Percentiles rank a stretch among this genome's conserved stretches.
Evolutionary conservation across 768 basidiomycete genomes (phyloP).

Genomic region (Clathrus columnatus): DNA sequence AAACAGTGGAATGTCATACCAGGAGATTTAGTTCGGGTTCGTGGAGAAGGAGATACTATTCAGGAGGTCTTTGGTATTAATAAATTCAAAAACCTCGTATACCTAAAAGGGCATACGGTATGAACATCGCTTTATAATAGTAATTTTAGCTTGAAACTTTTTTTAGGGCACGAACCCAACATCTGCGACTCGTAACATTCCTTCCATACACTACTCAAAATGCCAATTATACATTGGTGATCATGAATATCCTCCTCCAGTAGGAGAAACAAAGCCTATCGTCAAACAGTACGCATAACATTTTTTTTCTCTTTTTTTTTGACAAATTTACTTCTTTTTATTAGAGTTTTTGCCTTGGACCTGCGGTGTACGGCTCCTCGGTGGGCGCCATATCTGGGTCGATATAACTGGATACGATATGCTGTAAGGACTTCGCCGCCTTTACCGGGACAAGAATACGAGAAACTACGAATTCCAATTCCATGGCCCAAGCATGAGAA

Average conservation of each 20-base stretch:
- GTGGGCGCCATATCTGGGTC: constrained; percentile 46
- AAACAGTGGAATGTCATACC: constrained; percentile 86
- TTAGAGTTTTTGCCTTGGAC: constrained; percentile 74
- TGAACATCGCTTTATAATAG: constrained; percentile 20
- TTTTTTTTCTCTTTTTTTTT: constrained; percentile 3
- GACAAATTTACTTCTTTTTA: not conserved
- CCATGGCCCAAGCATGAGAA: constrained; percentile 61
- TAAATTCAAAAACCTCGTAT: constrained; percentile 57
- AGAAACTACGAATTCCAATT: constrained; percentile 34
- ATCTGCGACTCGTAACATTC: constrained; percentile 25
- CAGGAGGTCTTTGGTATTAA: constrained; percentile 71
- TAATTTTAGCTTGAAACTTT: constrained; percentile 12
- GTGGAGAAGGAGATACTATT: constrained; percentile 53
- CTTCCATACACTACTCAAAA: constrained; percentile 65
- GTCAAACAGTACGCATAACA: constrained; percentile 10
- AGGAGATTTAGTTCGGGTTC: constrained; percentile 67
- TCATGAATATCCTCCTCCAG: constrained; percentile 45
- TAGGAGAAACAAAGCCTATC: constrained; percentile 23
- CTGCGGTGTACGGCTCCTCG: constrained; percentile 50
- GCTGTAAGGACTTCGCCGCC: constrained; percentile 56
- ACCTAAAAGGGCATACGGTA: constrained; percentile 42
- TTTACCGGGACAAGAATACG: constrained; percentile 35
- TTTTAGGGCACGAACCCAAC: constrained; percentile 22
- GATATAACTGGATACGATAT: constrained; percentile 66
- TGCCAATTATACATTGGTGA: constrained; percentile 74